A percentile compares a stretch with the other conserved stretches of the same genome.
Conservation (phyloP, 176 grass and related monocot genomes). For the Urochloa ruziziensis region DNA sequence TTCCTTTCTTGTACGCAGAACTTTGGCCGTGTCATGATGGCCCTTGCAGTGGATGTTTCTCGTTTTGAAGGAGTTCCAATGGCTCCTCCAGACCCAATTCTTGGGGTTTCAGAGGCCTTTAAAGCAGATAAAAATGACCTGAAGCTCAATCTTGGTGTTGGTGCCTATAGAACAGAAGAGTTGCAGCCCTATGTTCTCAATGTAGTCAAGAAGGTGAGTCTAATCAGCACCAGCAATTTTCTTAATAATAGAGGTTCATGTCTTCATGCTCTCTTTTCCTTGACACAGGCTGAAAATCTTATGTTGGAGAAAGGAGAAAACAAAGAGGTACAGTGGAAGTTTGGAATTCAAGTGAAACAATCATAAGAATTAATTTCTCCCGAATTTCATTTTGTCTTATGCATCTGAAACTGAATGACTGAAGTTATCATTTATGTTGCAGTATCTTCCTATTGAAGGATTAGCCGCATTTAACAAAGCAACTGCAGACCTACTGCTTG, state of each 20-base stretch:
- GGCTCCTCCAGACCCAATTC: constrained; percentile 95
- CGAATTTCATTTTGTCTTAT: not conserved
- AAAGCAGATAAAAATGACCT: constrained; percentile 76
- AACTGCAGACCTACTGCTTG: constrained; percentile 83
- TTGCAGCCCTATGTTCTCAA: constrained; percentile 82
- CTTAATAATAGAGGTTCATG: not conserved
- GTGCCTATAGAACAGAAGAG: constrained; percentile 97
- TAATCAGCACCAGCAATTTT: not conserved
- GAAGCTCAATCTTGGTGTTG: constrained; percentile 95
- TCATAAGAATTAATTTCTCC: constrained; percentile 7
- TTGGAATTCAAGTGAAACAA: not conserved
- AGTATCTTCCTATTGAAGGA: constrained; percentile 99
- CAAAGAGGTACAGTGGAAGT: constrained; percentile 68
- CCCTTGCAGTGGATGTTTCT: constrained; percentile 73
- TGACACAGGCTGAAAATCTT: constrained; percentile 70
- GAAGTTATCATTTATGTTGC: constrained; percentile 30
- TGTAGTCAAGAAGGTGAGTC: constrained; percentile 86
- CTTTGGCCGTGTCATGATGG: constrained; percentile 43
- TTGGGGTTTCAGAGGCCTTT: constrained; percentile 93
- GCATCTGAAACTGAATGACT: not conserved
- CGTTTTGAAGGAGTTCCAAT: constrained; percentile 85
- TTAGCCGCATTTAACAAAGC: constrained; percentile 91
- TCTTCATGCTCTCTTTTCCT: constrained; percentile 22
- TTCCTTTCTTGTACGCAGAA: constrained; percentile 37
- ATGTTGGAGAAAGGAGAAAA: constrained; percentile 96